Conservation (phyloP, 805 yeast species). For the Cyberlindnera xylosilytica region DNA sequence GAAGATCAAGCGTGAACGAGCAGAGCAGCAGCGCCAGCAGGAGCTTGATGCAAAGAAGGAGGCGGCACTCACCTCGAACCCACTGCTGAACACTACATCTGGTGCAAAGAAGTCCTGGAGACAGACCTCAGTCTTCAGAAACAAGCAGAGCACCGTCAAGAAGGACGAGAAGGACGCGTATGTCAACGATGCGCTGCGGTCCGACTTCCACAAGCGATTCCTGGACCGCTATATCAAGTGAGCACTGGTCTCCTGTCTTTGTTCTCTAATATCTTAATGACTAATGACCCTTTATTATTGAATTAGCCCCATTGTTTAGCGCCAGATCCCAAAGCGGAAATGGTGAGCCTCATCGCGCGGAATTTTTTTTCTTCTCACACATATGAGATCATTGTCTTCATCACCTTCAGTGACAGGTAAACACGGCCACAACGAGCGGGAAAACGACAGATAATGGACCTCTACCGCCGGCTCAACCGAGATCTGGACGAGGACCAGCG, state of each 20-base stretch:
- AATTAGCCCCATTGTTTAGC: neutral
- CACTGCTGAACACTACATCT: slow-evolving; percentile 21
- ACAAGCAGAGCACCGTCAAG: slow-evolving; percentile 22
- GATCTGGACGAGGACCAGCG: neutral
- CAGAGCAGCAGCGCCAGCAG: slow-evolving; percentile 24
- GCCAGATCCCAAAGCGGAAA: no score
- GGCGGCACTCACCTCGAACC: slow-evolving; percentile 27
- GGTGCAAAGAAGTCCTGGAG: slow-evolving; percentile 33
- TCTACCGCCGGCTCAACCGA: neutral
- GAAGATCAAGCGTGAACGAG: slow-evolving; percentile 35
- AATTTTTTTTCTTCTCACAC: no score
- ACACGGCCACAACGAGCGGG: no score
- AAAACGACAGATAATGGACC: neutral
- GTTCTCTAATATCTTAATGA: no score
- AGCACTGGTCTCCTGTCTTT: neutral
- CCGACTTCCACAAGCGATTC: slow-evolving; percentile 23
- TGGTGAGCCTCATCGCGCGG: no score
- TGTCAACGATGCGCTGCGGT: slow-evolving; percentile 29
- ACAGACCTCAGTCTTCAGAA: slow-evolving; percentile 30
- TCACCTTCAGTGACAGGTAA: no score
- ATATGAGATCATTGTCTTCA: no score
- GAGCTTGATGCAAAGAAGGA: slow-evolving; percentile 27
- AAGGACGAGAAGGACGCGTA: slow-evolving; percentile 27
- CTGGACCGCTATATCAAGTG: slow-evolving; percentile 22
- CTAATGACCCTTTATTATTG: no score